These are phyloP conservation scores for Paracoccidioides lutzii DNA, from an alignment of 2,329 filamentous ascomycete genomes.

Conservation along the genomic window DNA sequence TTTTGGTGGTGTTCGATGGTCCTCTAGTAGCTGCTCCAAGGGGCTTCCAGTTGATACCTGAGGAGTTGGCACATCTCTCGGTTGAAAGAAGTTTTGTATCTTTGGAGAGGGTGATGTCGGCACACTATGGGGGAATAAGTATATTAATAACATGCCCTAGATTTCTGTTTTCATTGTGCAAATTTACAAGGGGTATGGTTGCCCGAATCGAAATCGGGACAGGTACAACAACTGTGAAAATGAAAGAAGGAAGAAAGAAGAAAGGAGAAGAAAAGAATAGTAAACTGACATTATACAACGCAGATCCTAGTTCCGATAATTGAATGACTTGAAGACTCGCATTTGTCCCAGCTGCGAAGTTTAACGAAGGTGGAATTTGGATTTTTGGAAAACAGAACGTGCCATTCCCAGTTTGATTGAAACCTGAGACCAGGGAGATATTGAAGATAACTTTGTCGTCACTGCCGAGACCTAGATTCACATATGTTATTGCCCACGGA, in stretches of 20 bases:
- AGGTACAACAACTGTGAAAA: not conserved
- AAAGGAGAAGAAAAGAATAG: not conserved
- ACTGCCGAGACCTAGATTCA: conserved; percentile 34
- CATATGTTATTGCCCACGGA: conserved; percentile 32
- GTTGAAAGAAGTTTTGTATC: conserved; percentile 25
- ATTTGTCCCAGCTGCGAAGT: conserved; percentile 25
- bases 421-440: conserved; percentile 30
- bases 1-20: not conserved
- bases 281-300: conserved; percentile 36
- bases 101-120: conserved; percentile 32
- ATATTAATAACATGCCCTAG: not conserved
- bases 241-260: not conserved
- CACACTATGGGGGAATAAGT: conserved; percentile 22
- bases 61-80: conserved; percentile 28
- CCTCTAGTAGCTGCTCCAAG: conserved; percentile 4
- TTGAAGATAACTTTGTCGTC: conserved; percentile 32
- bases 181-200: not conserved
- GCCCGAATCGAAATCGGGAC: not conserved
- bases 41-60: conserved; percentile 24
- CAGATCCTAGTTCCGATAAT: conserved; percentile 26
- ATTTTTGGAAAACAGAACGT: conserved; percentile 34
- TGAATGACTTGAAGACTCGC: conserved; percentile 36
- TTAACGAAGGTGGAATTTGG: conserved; percentile 17
- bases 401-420: conserved; percentile 38
- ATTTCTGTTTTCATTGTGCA: not conserved